phyloP scores from a whole-genome alignment of 208 protist genomes.

The Leishmania lainsoni region DNA sequence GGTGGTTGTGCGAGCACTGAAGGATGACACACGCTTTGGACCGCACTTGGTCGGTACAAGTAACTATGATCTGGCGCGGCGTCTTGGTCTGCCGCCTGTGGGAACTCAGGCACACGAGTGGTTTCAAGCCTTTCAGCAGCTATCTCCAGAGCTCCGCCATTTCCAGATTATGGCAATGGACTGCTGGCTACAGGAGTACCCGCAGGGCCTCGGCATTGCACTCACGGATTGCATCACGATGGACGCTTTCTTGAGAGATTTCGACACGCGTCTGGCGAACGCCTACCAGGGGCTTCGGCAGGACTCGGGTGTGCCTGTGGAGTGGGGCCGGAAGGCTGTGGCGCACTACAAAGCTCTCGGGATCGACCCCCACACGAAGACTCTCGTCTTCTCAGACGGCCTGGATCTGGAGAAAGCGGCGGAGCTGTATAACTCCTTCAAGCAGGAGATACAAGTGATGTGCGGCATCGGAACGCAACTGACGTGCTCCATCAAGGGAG shows the following conservation, averaged over 20 bases:
- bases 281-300: constrained; percentile 79
- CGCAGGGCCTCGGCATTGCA: constrained; percentile 75
- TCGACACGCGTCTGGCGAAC: constrained; percentile 56
- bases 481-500: constrained; percentile 79
- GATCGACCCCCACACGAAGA: constrained; percentile 77
- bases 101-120: constrained; percentile 91
- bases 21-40: constrained; percentile 54
- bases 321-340: constrained; percentile 82
- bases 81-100: constrained; percentile 55
- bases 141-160: constrained; percentile 59
- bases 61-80: constrained; percentile 84
- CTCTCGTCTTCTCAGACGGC: constrained; percentile 88
- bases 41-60: constrained; percentile 76
- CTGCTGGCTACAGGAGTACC: constrained; percentile 86
- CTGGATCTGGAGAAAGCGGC: constrained; percentile 76
- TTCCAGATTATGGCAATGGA: constrained; percentile 77
- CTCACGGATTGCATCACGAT: constrained; percentile 92
- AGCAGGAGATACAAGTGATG: constrained; percentile 63
- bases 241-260: constrained; percentile 86
- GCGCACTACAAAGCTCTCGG: constrained; percentile 73
- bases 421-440: constrained; percentile 63
- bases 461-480: constrained; percentile 88
- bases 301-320: constrained; percentile 76
- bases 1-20: constrained; percentile 59
- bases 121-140: constrained; percentile 92